phyloP scores from a whole-genome alignment of 1,284 basidiomycete species.

The Naganishia liquefaciens region DNA sequence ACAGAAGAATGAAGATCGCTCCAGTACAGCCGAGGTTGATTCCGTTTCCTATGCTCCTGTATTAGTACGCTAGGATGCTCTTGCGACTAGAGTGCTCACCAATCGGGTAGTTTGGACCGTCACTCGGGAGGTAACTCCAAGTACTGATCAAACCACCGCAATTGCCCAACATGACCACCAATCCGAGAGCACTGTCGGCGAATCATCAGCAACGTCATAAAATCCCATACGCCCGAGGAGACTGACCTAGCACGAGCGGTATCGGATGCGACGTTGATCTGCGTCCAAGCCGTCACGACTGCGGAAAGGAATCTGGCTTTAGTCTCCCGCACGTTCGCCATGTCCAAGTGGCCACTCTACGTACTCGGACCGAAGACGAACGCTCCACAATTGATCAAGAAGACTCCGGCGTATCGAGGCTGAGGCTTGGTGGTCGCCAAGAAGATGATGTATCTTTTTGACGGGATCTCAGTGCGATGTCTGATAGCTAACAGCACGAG shows the following conservation, averaged over 20 bases:
- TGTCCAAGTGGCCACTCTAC: no score
- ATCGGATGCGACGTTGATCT: slow-evolving; percentile 29
- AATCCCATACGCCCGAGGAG: not conserved
- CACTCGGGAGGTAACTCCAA: slow-evolving; percentile 33
- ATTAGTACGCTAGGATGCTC: not conserved
- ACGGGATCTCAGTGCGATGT: not conserved
- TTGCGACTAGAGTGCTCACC: not conserved
- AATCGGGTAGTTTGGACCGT: slow-evolving; percentile 35
- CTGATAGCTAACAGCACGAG: slow-evolving; percentile 33
- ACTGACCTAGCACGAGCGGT: slow-evolving; percentile 24
- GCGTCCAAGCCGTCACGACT: slow-evolving; percentile 30
- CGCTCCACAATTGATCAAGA: slow-evolving; percentile 31
- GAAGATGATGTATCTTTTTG: slow-evolving; percentile 42
- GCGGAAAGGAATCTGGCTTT: no score
- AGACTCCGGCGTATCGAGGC: slow-evolving; percentile 30
- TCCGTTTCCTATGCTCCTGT: slow-evolving; percentile 11
- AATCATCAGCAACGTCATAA: not conserved
- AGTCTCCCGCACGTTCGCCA: no score
- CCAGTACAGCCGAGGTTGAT: slow-evolving; percentile 18
- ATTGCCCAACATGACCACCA: slow-evolving; percentile 32
- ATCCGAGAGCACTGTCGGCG: slow-evolving; percentile 19
- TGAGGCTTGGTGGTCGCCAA: slow-evolving; percentile 35
- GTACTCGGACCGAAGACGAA: slow-evolving; percentile 30
- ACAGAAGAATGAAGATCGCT: slow-evolving; percentile 20
- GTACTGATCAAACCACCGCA: slow-evolving; percentile 39